A percentile compares a stretch with the other conserved stretches of the same genome.
These are phyloP conservation scores for Ophiostoma piceae DNA, from an alignment of 2,329 filamentous ascomycete species.

Conservation along the genomic window DNA sequence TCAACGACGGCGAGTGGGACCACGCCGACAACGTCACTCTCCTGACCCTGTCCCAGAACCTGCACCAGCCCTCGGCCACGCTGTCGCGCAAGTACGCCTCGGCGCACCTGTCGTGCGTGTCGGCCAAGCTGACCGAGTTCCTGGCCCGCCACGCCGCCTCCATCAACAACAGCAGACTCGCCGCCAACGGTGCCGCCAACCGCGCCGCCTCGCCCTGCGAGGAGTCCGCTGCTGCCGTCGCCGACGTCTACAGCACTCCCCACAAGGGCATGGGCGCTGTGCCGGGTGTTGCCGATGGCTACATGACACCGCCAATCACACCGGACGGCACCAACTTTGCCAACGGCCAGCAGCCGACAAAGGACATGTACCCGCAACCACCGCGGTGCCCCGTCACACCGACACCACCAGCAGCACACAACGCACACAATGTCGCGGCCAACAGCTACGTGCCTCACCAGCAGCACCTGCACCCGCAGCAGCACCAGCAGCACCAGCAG, in stretches of 20 bases:
- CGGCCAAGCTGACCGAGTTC: constrained; percentile 53
- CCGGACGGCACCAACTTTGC: constrained; percentile 62
- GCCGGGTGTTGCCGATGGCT: constrained; percentile 63
- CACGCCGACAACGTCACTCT: constrained; percentile 64
- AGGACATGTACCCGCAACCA: constrained; percentile 45
- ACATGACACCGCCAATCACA: constrained; percentile 80
- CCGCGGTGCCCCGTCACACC: constrained; percentile 59
- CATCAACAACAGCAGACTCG: constrained; percentile 28
- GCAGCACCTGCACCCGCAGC: constrained; percentile 34
- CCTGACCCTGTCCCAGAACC: constrained; percentile 53
- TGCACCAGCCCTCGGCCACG: constrained; percentile 54
- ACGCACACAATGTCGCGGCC: constrained; percentile 38
- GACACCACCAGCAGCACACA: constrained; percentile 52
- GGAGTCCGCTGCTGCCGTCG: constrained; percentile 44
- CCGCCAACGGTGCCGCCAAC: constrained; percentile 27
- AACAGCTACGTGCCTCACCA: constrained; percentile 30
- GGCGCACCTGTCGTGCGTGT: constrained; percentile 48
- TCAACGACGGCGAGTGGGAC: constrained; percentile 71
- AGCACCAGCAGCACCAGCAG: constrained; percentile 1
- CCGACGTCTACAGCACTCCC: constrained; percentile 68
- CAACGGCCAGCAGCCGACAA: constrained; percentile 44
- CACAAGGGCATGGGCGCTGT: constrained; percentile 65
- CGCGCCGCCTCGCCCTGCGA: constrained; percentile 52
- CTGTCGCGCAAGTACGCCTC: constrained; percentile 57
- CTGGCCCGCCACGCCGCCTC: constrained; percentile 53